phyloP scores from a whole-genome alignment of 2,329 filamentous ascomycete species.

The Xylaria sp. region DNA sequence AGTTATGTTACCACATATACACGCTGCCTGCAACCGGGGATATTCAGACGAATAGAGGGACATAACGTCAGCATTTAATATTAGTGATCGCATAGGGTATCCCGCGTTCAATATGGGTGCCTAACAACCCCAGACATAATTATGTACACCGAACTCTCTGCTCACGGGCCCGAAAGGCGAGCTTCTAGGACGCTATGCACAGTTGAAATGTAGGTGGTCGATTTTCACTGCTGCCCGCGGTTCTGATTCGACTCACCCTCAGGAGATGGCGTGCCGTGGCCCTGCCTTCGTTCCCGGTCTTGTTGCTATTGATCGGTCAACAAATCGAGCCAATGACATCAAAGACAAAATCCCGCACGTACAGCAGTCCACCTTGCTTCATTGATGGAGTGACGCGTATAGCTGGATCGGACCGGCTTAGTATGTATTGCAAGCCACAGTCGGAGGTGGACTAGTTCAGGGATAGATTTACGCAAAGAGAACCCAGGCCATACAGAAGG shows the following conservation, averaged over 20 bases:
- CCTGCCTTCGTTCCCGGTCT: slow-evolving; percentile 25
- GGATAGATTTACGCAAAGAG: slow-evolving; percentile 32
- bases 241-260: slow-evolving; percentile 15
- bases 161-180: background rate
- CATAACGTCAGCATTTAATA: background rate
- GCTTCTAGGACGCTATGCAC: background rate
- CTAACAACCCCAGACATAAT: background rate
- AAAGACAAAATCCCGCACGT: background rate
- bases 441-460: background rate
- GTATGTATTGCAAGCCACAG: background rate
- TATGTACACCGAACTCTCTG: background rate
- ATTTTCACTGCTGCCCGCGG: slow-evolving; percentile 13
- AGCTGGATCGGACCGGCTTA: slow-evolving; percentile 23
- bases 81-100: background rate
- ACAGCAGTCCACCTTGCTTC: slow-evolving; percentile 37
- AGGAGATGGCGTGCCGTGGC: slow-evolving; percentile 4
- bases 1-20: background rate
- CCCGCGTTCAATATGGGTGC: background rate
- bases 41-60: background rate
- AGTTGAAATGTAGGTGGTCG: background rate
- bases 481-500: slow-evolving; percentile 38
- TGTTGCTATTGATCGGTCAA: slow-evolving; percentile 32
- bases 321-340: background rate
- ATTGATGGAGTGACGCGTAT: slow-evolving; percentile 37
- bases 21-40: background rate